These are phyloP conservation scores for Gentiana straminea DNA, from an alignment of 257 asterid species.

Conservation along the genomic window DNA sequence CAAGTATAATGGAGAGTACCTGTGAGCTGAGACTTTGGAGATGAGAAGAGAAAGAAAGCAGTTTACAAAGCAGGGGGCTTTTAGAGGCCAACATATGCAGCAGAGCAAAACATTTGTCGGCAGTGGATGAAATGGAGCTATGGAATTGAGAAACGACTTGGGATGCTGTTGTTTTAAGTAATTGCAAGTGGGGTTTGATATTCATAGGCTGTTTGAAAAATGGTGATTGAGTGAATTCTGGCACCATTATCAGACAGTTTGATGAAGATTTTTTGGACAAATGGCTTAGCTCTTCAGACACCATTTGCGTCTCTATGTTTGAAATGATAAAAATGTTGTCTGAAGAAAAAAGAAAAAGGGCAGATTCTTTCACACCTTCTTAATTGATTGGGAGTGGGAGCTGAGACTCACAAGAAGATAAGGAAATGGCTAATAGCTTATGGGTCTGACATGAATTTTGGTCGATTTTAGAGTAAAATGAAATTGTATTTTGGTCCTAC, in stretches of 20 bases:
- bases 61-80: slow-evolving; percentile 32
- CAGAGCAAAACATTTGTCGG: slow-evolving; percentile 25
- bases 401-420: slow-evolving; percentile 16
- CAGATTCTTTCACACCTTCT: slow-evolving; percentile 1
- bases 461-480: too few relatives aligned
- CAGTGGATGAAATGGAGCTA: slow-evolving; percentile 22
- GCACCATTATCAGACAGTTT: slow-evolving; percentile 24
- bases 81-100: slow-evolving; percentile 29
- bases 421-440: background rate
- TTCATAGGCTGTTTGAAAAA: slow-evolving; percentile 27
- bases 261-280: slow-evolving; percentile 13
- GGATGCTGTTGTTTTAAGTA: slow-evolving; percentile 25
- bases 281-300: background rate
- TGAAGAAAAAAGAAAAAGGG: slow-evolving; percentile 9
- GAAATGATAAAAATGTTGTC: slow-evolving; percentile 15
- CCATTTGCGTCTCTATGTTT: slow-evolving; percentile 12
- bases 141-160: slow-evolving; percentile 34
- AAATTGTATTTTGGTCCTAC: too few relatives aligned
- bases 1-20: slow-evolving; percentile 17
- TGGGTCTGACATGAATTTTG: background rate
- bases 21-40: slow-evolving; percentile 35
- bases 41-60: slow-evolving; percentile 32
- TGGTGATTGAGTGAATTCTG: slow-evolving; percentile 28
- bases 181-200: slow-evolving; percentile 30
- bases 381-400: background rate